These are phyloP conservation scores for Tetratostichococcus sp. DNA, from an alignment of 139 green algal genomes.

Conservation along the genomic window DNA sequence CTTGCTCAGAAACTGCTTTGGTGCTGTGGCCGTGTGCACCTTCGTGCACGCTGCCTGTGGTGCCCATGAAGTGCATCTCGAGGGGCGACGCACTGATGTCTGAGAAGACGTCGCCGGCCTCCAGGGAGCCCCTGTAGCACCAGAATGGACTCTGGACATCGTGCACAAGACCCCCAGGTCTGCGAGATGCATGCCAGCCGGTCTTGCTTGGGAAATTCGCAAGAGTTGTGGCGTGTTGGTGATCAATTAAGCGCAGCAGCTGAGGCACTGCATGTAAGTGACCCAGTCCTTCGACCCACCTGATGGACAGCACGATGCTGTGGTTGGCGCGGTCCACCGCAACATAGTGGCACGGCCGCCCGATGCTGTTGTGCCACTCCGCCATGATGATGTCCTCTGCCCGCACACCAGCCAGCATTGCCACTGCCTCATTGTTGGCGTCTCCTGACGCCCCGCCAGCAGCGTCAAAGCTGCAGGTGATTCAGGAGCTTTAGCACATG, in stretches of 20 bases:
- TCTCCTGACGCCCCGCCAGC: conserved; percentile 43
- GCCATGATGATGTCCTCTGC: conserved; percentile 29
- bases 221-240: neutral
- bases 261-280: neutral
- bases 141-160: no score
- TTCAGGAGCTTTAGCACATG: neutral
- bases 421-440: conserved; percentile 53
- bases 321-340: conserved; percentile 37
- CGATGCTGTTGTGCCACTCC: conserved; percentile 36
- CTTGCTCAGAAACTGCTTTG: no score
- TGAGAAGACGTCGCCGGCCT: conserved; percentile 43
- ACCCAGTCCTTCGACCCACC: conserved; percentile 9
- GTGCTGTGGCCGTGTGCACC: no score
- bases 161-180: neutral
- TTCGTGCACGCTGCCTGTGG: neutral
- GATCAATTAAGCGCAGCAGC: neutral
- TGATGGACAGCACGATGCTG: conserved; percentile 45
- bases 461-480: conserved; percentile 38
- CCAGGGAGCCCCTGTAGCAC: conserved; percentile 33
- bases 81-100: conserved; percentile 42
- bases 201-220: no score
- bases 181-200: no score
- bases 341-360: conserved; percentile 51
- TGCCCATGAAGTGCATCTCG: conserved; percentile 30
- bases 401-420: conserved; percentile 33